Conservation (phyloP, 108 stramenopile species). For the Cyclotella atomus region DNA sequence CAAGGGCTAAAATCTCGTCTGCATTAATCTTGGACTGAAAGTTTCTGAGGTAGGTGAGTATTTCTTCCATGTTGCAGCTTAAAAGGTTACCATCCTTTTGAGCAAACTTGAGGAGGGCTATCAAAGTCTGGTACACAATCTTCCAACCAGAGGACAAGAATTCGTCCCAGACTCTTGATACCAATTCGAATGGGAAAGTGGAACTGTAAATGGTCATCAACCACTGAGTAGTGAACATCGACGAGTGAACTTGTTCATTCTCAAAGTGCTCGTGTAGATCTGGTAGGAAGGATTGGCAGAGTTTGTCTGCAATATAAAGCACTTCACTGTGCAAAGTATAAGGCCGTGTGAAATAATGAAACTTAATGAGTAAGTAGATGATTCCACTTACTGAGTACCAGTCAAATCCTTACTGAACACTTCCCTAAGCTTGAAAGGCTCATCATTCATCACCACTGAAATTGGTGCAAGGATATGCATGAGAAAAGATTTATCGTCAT, state of each 20-base stretch:
- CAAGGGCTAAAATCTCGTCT: slow-evolving; percentile 57
- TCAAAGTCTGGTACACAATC: slow-evolving; percentile 90
- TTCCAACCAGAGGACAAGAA: slow-evolving; percentile 93
- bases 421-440: slow-evolving; percentile 71
- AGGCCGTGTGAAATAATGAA: too few relatives aligned
- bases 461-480: too few relatives aligned
- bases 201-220: slow-evolving; percentile 92
- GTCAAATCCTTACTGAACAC: slow-evolving; percentile 80
- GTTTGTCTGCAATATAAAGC: slow-evolving; percentile 86
- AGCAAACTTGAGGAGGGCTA: slow-evolving; percentile 82
- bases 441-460: slow-evolving; percentile 77
- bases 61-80: slow-evolving; percentile 72
- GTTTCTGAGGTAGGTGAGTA: slow-evolving; percentile 71
- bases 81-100: slow-evolving; percentile 49
- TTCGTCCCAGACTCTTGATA: slow-evolving; percentile 93
- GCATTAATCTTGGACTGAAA: slow-evolving; percentile 70
- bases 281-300: slow-evolving; percentile 82
- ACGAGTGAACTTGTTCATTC: slow-evolving; percentile 82
- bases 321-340: too few relatives aligned
- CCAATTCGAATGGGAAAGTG: slow-evolving; percentile 94
- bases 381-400: slow-evolving; percentile 77
- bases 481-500: too few relatives aligned
- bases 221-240: slow-evolving; percentile 99
- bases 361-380: too few relatives aligned
- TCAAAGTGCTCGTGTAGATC: slow-evolving; percentile 81